Evolutionary conservation across 75 land plant species (phyloP).

Genomic region (Chamaecyparis obtusa): DNA sequence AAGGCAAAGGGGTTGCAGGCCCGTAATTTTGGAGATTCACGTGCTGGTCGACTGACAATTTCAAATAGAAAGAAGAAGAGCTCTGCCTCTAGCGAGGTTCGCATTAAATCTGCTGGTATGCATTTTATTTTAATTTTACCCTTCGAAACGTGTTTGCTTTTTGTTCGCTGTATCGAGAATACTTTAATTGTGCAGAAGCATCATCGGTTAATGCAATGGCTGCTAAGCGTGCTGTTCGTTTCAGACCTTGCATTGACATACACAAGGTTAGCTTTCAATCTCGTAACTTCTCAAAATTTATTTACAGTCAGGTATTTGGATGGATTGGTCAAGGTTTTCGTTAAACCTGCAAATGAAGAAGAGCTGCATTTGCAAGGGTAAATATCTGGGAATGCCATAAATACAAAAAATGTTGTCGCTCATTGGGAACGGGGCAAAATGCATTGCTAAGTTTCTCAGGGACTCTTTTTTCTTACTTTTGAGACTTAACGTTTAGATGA

Average conservation of each 20-base stretch:
- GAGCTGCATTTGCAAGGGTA: background rate
- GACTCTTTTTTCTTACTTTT: no score
- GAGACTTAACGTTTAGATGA: background rate
- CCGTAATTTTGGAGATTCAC: background rate
- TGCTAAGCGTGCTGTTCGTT: conserved; percentile 35
- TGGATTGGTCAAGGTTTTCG: background rate
- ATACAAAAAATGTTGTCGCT: background rate
- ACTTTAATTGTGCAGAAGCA: background rate
- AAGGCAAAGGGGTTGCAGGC: background rate
- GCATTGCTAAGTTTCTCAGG: background rate
- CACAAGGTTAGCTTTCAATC: conserved; percentile 44
- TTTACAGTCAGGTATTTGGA: background rate
- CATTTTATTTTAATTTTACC: background rate
- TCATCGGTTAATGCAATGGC: background rate
- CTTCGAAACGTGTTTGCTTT: background rate
- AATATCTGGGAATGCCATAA: background rate
- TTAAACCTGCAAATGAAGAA: background rate
- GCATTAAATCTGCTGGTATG: background rate
- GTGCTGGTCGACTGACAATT: background rate
- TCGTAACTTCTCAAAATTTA: background rate
- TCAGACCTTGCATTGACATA: conserved; percentile 74
- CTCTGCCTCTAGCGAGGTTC: background rate
- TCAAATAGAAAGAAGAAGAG: background rate
- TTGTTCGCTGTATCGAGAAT: background rate
- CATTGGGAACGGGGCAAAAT: background rate